Conservation (phyloP, 306 rosid genomes). For the Medicago truncatula region DNA sequence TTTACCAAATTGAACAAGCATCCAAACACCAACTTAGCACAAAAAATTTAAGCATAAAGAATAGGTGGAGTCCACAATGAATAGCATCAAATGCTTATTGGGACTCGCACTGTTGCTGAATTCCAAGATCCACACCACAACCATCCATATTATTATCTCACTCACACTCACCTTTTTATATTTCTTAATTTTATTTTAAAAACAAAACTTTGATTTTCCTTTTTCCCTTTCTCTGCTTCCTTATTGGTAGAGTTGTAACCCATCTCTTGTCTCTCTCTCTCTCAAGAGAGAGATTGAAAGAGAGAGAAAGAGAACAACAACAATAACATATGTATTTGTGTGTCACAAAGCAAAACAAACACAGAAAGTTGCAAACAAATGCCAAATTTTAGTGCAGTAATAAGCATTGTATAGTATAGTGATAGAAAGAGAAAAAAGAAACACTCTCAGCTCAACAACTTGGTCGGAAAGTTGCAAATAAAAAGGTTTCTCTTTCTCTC, state of each 20-base stretch:
- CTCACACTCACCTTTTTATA: not conserved
- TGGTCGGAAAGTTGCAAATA: constrained; percentile 73
- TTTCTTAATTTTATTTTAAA: not conserved
- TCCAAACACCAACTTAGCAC: too few relatives aligned
- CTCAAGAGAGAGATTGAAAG: not conserved
- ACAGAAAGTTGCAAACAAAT: constrained; percentile 55
- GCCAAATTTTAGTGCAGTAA: constrained; percentile 41
- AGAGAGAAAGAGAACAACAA: not conserved
- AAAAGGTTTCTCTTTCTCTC: constrained; percentile 55
- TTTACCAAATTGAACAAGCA: too few relatives aligned
- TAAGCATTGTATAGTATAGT: constrained; percentile 40
- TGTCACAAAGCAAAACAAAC: constrained; percentile 40
- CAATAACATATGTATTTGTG: not conserved
- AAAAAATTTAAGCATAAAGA: constrained; percentile 32
- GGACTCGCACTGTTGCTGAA: constrained; percentile 98
- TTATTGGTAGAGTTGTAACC: constrained; percentile 62
- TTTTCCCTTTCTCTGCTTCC: constrained; percentile 44
- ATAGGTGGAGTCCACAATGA: constrained; percentile 97
- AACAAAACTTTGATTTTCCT: constrained; percentile 14
- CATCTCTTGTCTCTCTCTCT: constrained; percentile 53
- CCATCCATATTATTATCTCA: constrained; percentile 54
- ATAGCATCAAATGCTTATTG: constrained; percentile 99
- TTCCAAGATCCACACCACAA: constrained; percentile 74
- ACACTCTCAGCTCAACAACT: constrained; percentile 52
- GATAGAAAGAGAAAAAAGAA: too few relatives aligned